Evolutionary conservation across 768 basidiomycete genomes (phyloP), one percentile per base, ranked within the genome.

Genomic region (Boletus rubropictus): DNA sequence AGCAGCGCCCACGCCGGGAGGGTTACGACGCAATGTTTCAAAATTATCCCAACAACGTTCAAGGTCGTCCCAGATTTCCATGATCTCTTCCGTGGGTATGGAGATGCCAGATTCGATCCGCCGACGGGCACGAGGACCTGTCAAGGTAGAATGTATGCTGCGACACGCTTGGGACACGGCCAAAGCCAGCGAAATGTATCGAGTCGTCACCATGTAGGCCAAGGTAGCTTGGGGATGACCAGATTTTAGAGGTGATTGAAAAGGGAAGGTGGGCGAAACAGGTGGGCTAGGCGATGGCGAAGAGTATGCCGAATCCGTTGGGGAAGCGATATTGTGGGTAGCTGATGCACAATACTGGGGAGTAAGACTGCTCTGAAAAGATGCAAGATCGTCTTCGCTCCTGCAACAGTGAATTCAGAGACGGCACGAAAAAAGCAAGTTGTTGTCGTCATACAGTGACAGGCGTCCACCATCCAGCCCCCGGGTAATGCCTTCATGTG

Each of bases 31-130:
- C 49, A 93, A 69, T 7, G 66, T 63, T 33, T 90, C 89, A 41
- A 96, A 83, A 35, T 91, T 88, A 29, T 85, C 77, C 91, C 90
- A 94, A 55, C 81, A 89, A 34, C 69, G 70, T 50, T 90, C 88
- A 9, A 96, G 78, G 24, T 78, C 77, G 24, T 84, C 79, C 93
- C 92, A 97, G n/a, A 89, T 83, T 49, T 84, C 79, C 21, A 79
- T 72, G 66, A 97, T 74, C 3, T 75, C 74, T 29, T 77, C 72
- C 24, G 78, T 80, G 55, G 87, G 80, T 21, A 92, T 63, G 17
- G 55, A 66, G 25, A 74, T 70, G 38, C 78, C 73, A 8, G 79
- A 70, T 39, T 77, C 74, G 2, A 71, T 72, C 25, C 72, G 69
- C 21, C 75, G 76, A n/a, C 77, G 75, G 9, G 91, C 90, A 53